Base-by-base conservation (phyloP, 2,329 filamentous ascomycete species). In the Cladosporium phlei region DNA sequence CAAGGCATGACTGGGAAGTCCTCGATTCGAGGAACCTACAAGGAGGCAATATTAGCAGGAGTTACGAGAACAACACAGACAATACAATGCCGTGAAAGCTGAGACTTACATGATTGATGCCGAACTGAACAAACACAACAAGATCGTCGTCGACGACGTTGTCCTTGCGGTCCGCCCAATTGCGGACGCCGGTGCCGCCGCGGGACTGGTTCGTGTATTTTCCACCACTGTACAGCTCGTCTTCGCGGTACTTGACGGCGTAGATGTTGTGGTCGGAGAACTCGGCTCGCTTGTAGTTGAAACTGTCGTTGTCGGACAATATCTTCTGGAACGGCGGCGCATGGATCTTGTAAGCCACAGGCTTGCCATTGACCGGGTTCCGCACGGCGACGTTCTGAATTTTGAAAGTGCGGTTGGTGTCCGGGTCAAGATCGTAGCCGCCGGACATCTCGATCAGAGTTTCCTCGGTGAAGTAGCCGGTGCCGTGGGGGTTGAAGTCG, bases 1-100 rank as follows among this genome's bases (percentile, higher is more conserved):
- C 70, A 73, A 1, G 77, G 77, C 77, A 80, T 80, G 37, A 80
- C 71, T 0, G 76, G 76, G 62, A 78, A 79, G 55, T 80, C 76
- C 60, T 80, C 77, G 12, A 74, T 70, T 27, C 74, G 62, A 0
- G 73, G 72, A 47, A 78, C 69, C 55, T 61, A 45, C 19, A 20
- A 3, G 7, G 20, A 27, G 17, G n/a, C n/a, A n/a, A 25, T 34
- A 27, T 46, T 35, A 50, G 20, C 28, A 30, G n/a, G 14, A n/a
- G n/a, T n/a, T n/a, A n/a, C n/a, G n/a, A n/a, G n/a, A n/a, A n/a
- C n/a, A n/a, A n/a, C n/a, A n/a, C n/a, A n/a, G n/a, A n/a, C n/a
- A n/a, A n/a, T n/a, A n/a, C n/a, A n/a, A n/a, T n/a, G n/a, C n/a
- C n/a, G n/a, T n/a, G n/a, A 24, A 40, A 12, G 21, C 22, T 19